These are phyloP conservation scores for Sextonia rubra DNA, from an alignment of 164 flowering plant genomes.

Conservation along the genomic window DNA sequence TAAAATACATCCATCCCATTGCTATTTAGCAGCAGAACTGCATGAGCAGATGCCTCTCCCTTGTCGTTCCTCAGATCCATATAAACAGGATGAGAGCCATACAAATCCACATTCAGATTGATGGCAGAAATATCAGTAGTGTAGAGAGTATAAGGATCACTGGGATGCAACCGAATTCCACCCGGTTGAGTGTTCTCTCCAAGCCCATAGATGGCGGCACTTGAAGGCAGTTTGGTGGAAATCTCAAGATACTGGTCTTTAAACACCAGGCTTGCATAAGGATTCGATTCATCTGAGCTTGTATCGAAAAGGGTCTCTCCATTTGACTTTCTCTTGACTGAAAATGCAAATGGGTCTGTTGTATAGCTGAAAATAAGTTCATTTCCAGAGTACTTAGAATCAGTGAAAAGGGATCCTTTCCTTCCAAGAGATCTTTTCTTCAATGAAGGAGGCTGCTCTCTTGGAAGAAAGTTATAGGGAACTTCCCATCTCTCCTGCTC, in stretches of 20 bases:
- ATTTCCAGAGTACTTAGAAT: constrained; percentile 43
- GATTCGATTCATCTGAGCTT: constrained; percentile 44
- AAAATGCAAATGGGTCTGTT: constrained; percentile 74
- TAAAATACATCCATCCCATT: constrained; percentile 98
- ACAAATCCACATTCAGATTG: constrained; percentile 74
- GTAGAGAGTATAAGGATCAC: constrained; percentile 85
- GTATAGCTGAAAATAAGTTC: constrained; percentile 65
- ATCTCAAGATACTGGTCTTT: constrained; percentile 93
- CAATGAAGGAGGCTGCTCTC: constrained; percentile 52
- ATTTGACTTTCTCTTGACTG: constrained; percentile 72
- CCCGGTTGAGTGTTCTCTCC: constrained; percentile 93
- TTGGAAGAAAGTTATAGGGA: constrained; percentile 68
- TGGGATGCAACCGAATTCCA: constrained; percentile 74
- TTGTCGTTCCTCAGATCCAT: constrained; percentile 84
- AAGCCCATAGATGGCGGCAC: constrained; percentile 82
- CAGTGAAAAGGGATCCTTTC: constrained; percentile 25
- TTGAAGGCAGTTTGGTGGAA: constrained; percentile 71
- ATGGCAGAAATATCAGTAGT: constrained; percentile 83
- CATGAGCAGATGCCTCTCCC: constrained; percentile 62
- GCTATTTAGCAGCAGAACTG: constrained; percentile 77
- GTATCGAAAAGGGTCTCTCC: constrained; percentile 80
- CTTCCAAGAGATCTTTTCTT: constrained; percentile 28
- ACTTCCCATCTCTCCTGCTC: constrained; percentile 74
- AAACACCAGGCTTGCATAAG: constrained; percentile 63
- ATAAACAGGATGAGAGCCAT: constrained; percentile 93